Conservation (phyloP, 2,329 filamentous ascomycete genomes). For the Teratosphaeria zuluensis region DNA sequence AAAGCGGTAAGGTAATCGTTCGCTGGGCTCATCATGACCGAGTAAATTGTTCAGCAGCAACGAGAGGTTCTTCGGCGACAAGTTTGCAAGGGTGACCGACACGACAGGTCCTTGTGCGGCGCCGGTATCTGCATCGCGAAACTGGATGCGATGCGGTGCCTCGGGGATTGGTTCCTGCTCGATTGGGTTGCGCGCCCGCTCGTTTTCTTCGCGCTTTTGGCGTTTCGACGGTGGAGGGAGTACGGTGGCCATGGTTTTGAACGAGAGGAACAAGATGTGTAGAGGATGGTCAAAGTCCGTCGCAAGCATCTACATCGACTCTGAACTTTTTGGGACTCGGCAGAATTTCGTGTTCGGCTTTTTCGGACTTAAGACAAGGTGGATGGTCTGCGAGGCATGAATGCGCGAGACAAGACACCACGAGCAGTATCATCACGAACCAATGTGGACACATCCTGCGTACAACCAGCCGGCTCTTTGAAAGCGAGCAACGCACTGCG, state of each 20-base stretch:
- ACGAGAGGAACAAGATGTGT: neutral
- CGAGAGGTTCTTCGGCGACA: conserved; percentile 81
- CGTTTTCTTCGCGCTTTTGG: conserved; percentile 65
- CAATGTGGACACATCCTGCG: no score
- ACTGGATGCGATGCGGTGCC: conserved; percentile 63
- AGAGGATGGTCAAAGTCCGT: neutral
- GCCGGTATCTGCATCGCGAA: conserved; percentile 69
- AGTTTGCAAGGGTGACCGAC: conserved; percentile 71
- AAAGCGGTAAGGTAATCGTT: conserved; percentile 57
- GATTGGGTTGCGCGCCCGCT: conserved; percentile 64
- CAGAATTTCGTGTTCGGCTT: neutral
- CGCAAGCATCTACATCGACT: neutral
- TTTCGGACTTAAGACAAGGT: neutral
- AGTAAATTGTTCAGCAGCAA: conserved; percentile 76
- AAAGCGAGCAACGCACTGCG: no score
- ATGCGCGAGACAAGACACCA: no score
- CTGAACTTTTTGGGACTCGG: neutral
- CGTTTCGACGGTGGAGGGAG: conserved; percentile 80
- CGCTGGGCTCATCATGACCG: conserved; percentile 49
- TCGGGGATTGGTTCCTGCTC: conserved; percentile 59
- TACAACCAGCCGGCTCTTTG: no score
- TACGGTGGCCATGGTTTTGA: conserved; percentile 62
- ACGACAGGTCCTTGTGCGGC: conserved; percentile 60
- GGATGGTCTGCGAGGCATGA: no score
- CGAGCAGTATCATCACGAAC: no score